Conservation (phyloP, 2,329 filamentous ascomycete species). For the Zelopaecilomyces penicillatus region DNA sequence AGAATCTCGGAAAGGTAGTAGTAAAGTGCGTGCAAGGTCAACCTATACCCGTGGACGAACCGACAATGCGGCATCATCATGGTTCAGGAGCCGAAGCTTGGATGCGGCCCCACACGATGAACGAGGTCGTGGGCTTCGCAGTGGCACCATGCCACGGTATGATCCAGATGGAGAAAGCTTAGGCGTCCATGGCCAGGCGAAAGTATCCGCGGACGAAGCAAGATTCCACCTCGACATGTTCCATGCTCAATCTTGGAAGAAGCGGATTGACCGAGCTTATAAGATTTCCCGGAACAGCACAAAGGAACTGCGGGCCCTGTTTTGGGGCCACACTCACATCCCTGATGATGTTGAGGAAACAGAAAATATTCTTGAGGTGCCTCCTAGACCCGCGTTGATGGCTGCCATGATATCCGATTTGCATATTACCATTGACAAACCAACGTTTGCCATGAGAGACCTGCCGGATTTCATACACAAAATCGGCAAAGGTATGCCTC, state of each 20-base stretch:
- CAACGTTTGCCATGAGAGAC: conserved; percentile 76
- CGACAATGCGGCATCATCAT: conserved; percentile 22
- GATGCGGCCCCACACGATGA: conserved; percentile 33
- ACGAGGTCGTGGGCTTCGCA: conserved; percentile 20
- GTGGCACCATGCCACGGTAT: conserved; percentile 53
- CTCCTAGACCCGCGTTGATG: conserved; percentile 77
- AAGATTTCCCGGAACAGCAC: conserved; percentile 63
- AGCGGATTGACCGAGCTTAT: conserved; percentile 72
- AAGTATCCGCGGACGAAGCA: conserved; percentile 69
- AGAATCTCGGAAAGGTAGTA: conserved; percentile 45
- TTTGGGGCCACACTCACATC: conserved; percentile 74
- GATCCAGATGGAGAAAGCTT: conserved; percentile 63
- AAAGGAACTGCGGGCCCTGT: conserved; percentile 67
- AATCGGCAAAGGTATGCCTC: conserved; percentile 94
- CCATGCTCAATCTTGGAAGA: conserved; percentile 88
- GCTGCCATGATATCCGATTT: conserved; percentile 74
- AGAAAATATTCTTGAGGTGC: conserved; percentile 79
- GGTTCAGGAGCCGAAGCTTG: conserved; percentile 47
- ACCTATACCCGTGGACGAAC: conserved; percentile 30
- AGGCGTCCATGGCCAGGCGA: conserved; percentile 62
- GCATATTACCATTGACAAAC: conserved; percentile 80
- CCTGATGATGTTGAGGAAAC: conserved; percentile 74
- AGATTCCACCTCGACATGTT: conserved; percentile 65
- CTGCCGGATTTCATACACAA: conserved; percentile 77
- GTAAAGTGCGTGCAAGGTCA: conserved; percentile 48